Evolutionary conservation across 306 rosid genomes (phyloP), one percentile per base, ranked within the genome.

Genomic region (Malus sieversii): DNA sequence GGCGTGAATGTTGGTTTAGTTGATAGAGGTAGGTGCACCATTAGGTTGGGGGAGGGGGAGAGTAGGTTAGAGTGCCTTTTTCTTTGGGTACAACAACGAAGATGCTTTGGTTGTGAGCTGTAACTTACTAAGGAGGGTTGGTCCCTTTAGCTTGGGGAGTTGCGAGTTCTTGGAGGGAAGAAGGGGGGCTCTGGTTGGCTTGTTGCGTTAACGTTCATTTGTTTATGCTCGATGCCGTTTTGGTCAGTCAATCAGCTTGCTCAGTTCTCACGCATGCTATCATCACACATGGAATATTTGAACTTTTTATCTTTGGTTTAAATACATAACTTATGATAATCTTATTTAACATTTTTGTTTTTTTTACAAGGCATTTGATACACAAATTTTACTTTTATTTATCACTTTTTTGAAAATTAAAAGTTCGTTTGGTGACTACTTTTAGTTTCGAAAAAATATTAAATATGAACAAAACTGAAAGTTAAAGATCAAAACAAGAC

Each of bases 161-260:
- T 65, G 51, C 18, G 69, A 51, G 12, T 64, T 15, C 4, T 15
- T 32, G 18, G 66, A 38, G 55, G 68, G 64, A 10, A 72, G 53
- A 40, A 4, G 14, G 62, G 62, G 12, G 27, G 7, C 40, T 35
- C 40, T 35, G 9, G 40, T 35, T 35, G 40, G 9, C 11, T 14
- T 35, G 38, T 27, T 14, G 44, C 23, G 12, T 52, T 25, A 19
- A 1, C 15, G 10, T 27, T 16, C 16, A 12, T 38, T 75, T 74
- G 83, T 46, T 55, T 20, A 42, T 57, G 12, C 44, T 80, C 80
- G 77, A 80, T 55, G 73, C 80, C 63, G 77, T 38, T 62, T 65
- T 13, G 5, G 27, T 27, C 80, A 20, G 53, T 29, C 45, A 3
- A n/a, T 48, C 61, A 4, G 68, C 29, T 4, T 63, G 66, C 22